A percentile compares a stretch with the other conserved stretches of the same genome.
Evolutionary conservation across 768 basidiomycete genomes (phyloP).

Genomic region (Epithele typhae): DNA sequence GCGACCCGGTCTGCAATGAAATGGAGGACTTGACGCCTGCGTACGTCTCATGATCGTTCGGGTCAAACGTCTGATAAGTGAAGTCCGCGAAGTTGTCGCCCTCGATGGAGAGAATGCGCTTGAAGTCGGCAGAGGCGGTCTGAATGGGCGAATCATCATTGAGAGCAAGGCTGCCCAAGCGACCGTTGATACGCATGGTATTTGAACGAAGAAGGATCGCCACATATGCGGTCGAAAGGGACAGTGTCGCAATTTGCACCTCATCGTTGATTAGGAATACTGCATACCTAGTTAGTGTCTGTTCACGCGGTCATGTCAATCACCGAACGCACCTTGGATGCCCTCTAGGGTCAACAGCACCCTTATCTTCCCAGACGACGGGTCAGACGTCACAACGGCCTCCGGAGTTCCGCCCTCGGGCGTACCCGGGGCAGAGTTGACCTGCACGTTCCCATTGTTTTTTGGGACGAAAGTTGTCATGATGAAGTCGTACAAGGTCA

Average conservation of each 20-base stretch:
- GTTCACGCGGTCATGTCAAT: neutral
- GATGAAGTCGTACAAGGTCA: slow-evolving; percentile 92
- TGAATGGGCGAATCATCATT: slow-evolving; percentile 61
- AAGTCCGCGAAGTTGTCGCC: slow-evolving; percentile 94
- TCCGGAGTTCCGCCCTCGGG: slow-evolving; percentile 10
- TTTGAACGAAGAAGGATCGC: slow-evolving; percentile 66
- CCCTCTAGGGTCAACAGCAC: slow-evolving; percentile 81
- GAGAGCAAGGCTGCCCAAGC: slow-evolving; percentile 79
- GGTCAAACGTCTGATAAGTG: slow-evolving; percentile 87
- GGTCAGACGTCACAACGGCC: slow-evolving; percentile 5
- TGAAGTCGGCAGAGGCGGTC: slow-evolving; percentile 62
- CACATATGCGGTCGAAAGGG: slow-evolving; percentile 87
- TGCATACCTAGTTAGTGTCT: slow-evolving; percentile 22
- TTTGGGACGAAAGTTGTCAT: slow-evolving; percentile 90
- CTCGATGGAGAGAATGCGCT: slow-evolving; percentile 87
- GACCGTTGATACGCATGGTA: slow-evolving; percentile 73
- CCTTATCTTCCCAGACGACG: slow-evolving; percentile 53
- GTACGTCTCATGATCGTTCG: slow-evolving; percentile 58
- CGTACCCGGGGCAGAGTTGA: slow-evolving; percentile 1
- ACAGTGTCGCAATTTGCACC: slow-evolving; percentile 75
- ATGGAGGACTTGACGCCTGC: slow-evolving; percentile 81
- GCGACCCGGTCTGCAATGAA: slow-evolving; percentile 78
- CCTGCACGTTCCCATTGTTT: slow-evolving; percentile 21
- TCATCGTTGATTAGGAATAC: slow-evolving; percentile 75
- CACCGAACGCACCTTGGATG: slow-evolving; percentile 54